These are phyloP conservation scores for Phytophthora palmivora DNA, from an alignment of 352 stramenopile species.

Conservation along the genomic window DNA sequence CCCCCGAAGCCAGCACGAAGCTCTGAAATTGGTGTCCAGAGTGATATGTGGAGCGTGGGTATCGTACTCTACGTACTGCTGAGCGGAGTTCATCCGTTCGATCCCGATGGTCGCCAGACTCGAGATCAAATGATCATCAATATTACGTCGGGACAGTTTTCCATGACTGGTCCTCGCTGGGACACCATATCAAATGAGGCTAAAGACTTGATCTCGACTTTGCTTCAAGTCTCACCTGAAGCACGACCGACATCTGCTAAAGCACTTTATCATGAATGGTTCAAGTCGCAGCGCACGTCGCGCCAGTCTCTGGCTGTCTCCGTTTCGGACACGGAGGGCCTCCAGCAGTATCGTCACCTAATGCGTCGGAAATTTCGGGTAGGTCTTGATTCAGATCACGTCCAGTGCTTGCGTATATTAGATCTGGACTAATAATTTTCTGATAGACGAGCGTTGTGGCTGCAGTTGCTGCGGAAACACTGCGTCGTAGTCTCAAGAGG, in stretches of 20 bases:
- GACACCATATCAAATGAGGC: slow-evolving; percentile 56
- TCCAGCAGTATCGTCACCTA: slow-evolving; percentile 58
- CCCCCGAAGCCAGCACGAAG: slow-evolving; percentile 29
- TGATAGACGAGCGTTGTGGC: slow-evolving; percentile 63
- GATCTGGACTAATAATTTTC: not conserved
- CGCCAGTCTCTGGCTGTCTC: slow-evolving; percentile 52
- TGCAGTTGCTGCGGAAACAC: slow-evolving; percentile 58
- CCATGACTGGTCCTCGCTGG: slow-evolving; percentile 52
- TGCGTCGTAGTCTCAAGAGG: slow-evolving; percentile 59
- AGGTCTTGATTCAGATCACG: slow-evolving; percentile 9
- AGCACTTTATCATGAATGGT: slow-evolving; percentile 59
- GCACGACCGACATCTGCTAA: slow-evolving; percentile 42
- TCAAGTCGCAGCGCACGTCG: slow-evolving; percentile 51
- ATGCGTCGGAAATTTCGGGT: slow-evolving; percentile 79
- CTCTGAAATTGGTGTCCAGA: slow-evolving; percentile 49
- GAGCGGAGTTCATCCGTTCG: slow-evolving; percentile 80
- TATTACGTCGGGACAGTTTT: slow-evolving; percentile 54
- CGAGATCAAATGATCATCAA: slow-evolving; percentile 79
- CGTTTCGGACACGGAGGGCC: slow-evolving; percentile 52
- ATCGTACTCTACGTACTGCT: slow-evolving; percentile 92
- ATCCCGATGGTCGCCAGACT: slow-evolving; percentile 67
- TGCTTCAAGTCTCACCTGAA: slow-evolving; percentile 44
- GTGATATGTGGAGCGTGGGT: slow-evolving; percentile 89
- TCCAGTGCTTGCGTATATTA: not conserved
- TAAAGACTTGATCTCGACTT: slow-evolving; percentile 48